phyloP scores from a whole-genome alignment of 73 alveolate genomes.

The Paramecium tetraurelia region DNA sequence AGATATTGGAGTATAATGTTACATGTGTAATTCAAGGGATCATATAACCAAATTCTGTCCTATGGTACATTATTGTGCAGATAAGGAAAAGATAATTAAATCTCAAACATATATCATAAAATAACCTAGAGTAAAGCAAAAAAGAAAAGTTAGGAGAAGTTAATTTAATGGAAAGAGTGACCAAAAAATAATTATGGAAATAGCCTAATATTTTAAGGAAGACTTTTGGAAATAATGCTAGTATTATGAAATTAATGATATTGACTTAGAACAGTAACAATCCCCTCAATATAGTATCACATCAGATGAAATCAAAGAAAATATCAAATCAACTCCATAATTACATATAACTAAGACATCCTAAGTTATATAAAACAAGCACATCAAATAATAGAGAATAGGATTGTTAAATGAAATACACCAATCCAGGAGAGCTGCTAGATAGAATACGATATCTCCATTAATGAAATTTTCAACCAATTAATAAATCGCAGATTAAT shows the following conservation, averaged over 20 bases:
- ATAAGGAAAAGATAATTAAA: conserved; percentile 13
- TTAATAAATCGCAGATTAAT: not conserved
- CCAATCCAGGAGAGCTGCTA: not conserved
- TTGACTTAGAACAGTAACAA: not conserved
- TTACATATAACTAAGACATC: not conserved
- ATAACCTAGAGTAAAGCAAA: not conserved
- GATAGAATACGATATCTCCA: not conserved
- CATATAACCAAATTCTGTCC: not conserved
- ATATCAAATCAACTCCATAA: not conserved
- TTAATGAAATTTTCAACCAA: conserved; percentile 8
- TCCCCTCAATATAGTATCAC: not conserved
- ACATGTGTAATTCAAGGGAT: not conserved
- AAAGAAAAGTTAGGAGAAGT: not conserved
- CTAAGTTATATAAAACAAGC: not conserved
- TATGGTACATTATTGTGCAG: not conserved
- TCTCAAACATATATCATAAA: not conserved
- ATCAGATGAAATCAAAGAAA: not conserved
- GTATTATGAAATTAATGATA: not conserved
- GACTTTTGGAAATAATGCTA: conserved; percentile 25
- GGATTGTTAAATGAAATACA: not conserved
- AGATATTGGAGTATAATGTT: not conserved
- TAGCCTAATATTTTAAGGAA: not conserved
- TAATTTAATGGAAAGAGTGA: not conserved
- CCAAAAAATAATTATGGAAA: not conserved
- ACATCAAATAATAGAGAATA: not conserved